A percentile compares a stretch with the other conserved stretches of the same genome.
phyloP scores from a whole-genome alignment of 2,329 filamentous ascomycete species.

The Colletotrichum salicis region DNA sequence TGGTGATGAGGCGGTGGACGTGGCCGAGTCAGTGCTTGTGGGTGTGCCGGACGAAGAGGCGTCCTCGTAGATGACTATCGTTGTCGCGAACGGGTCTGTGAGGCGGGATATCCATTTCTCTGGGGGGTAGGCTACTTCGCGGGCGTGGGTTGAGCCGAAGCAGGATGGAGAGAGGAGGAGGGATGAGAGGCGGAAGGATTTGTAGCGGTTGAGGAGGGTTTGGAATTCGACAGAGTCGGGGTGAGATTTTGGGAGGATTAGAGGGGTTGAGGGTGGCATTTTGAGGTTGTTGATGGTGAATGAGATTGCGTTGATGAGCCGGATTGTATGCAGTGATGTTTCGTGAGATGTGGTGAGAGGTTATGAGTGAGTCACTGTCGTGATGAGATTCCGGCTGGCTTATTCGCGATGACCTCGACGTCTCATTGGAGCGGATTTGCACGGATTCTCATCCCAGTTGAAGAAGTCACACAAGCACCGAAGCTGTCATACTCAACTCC shows the following conservation, averaged over 20 bases:
- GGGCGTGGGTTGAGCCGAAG: slow-evolving; percentile 28
- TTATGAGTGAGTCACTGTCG: background rate
- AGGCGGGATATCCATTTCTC: slow-evolving; percentile 21
- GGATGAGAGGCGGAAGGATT: slow-evolving; percentile 25
- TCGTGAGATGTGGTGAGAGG: background rate
- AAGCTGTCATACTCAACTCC: no score
- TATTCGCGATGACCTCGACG: background rate
- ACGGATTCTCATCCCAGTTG: background rate
- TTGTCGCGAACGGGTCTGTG: slow-evolving; percentile 16
- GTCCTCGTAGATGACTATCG: slow-evolving; percentile 10
- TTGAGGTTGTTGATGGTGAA: background rate
- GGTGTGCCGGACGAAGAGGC: no score
- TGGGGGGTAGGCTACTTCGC: slow-evolving; percentile 17
- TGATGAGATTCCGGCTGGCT: background rate
- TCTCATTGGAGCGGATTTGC: background rate
- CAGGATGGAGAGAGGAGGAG: slow-evolving; percentile 20
- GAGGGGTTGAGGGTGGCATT: background rate
- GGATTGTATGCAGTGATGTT: no score
- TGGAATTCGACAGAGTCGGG: background rate
- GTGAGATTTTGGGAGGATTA: slow-evolving; percentile 18
- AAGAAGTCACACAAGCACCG: no score
- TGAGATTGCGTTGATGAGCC: background rate
- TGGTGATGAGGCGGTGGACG: no score
- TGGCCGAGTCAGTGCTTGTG: no score
- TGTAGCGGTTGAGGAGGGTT: slow-evolving; percentile 11